Base-by-base conservation (phyloP, 257 asterid genomes). In the Ilex aquifolium region DNA sequence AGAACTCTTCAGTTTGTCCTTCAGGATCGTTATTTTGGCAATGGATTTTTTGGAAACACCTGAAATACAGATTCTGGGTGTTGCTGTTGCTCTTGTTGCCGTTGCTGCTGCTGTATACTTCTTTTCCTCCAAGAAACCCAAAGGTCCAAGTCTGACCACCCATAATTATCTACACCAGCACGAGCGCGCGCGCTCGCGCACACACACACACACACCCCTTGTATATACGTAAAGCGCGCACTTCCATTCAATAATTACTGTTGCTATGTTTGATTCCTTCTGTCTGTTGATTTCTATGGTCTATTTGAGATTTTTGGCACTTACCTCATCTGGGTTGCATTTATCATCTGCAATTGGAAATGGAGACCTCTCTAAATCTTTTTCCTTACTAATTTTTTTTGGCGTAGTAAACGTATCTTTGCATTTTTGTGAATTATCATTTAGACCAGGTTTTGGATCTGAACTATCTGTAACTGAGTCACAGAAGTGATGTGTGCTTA, bases 21-120 rank as follows among this genome's bases (percentile, higher is more conserved):
- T 21, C 27, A 21, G 27, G 27, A 21, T 21, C 27, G 1, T 21
- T 21, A 21, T 21, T 21, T 21, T 21, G 27, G 27, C 42, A 56
- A 88, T 91, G 98, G 95, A 81, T 70, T 80, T 85, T 72, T 42
- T 85, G 79, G 88, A 90, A 56, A 76, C 87, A 63, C 64, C 90
- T 59, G 96, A 86, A 68, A 87, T 86, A 61, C 95, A 85, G 65
- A 67, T 88, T 63, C 11, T 76, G 62, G 74, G 81, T 59, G 90
- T 86, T 32, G 79, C 82, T 64, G 84, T 85, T 60, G 93, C 83
- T 58, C 80, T 85, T 59, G 76, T 88, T 51, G 78, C 79, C 62
- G 86, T 86, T 36, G 93, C 79, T 14, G 88, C 85, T 60, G 72
- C 73, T 51, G 89, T 76, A 0, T 85, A 78, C 77, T 72, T 83